Evolutionary conservation across 2,329 filamentous ascomycete species (phyloP), one percentile per base, ranked within the genome.

Genomic region (Septoria linicola): DNA sequence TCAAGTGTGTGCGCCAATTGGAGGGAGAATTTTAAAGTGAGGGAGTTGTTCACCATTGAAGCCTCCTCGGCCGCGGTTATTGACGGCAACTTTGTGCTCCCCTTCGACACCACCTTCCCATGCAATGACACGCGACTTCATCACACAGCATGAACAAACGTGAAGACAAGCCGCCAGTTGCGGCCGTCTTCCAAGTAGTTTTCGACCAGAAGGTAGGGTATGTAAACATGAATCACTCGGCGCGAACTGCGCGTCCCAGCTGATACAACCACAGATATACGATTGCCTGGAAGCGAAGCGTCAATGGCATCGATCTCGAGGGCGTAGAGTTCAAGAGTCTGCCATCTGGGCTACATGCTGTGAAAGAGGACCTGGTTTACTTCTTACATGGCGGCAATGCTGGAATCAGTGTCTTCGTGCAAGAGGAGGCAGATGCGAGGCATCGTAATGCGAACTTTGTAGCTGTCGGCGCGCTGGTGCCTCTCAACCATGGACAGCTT

Each of bases 311-410:
- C 34, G 70, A 77, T 40, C 80, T 97, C 41, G 88, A 95, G 61
- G 89, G 89, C 49, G 83, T 87, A 19, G 93, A 99, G 72, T 99
- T 90, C 80, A 97, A 96, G 73, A 95, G 89, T 55, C 79, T 99
- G 40, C 93, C 93, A 2, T 97, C 92, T 0, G 93, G 93, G 19
- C 72, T 96, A 42, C 93, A 99, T 72, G 87, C 89, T 51, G 89
- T 97, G 16, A 77, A 85, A 25, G 83, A 91, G 59, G 93, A 99
- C 70, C 77, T 97, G 44, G 77, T 87, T 71, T 99, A 97, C 75
- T 99, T 97, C 69, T 84, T 95, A 36, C 90, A 97, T 66, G 62
- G 53, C 39, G 85, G 81, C 41, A 85, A 90, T 73, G 91, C 90
- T 4, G 93, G 93, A 21, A 78, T 97, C 61, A 96, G 90, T 73